Evolutionary conservation across 2,329 filamentous ascomycete species (phyloP).

Genomic region (Pseudonectria foliicola): DNA sequence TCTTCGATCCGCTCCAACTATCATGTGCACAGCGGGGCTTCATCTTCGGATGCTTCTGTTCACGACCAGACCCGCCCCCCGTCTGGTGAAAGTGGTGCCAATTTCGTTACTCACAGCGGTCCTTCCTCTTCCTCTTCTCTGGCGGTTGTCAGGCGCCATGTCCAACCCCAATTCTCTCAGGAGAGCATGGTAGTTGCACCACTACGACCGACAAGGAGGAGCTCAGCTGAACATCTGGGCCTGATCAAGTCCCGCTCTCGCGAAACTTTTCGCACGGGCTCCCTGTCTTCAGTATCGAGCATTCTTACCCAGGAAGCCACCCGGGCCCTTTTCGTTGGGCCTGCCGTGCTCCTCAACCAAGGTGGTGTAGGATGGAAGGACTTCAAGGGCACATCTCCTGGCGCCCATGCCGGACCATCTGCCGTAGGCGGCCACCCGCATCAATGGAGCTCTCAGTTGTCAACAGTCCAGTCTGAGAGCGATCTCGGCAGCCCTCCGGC

Average conservation of each 20-base stretch:
- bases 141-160: slow-evolving; percentile 24
- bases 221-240: slow-evolving; percentile 41
- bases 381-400: slow-evolving; percentile 2
- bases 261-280: slow-evolving; percentile 46
- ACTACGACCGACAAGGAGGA: slow-evolving; percentile 40
- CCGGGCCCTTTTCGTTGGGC: slow-evolving; percentile 24
- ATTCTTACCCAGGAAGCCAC: slow-evolving; percentile 43
- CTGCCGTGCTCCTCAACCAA: slow-evolving; percentile 20
- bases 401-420: slow-evolving; percentile 8
- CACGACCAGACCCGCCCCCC: slow-evolving; percentile 27
- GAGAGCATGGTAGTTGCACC: slow-evolving; percentile 55
- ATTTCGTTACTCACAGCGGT: slow-evolving; percentile 47
- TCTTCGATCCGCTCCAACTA: slow-evolving; percentile 44
- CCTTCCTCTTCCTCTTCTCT: slow-evolving; percentile 35
- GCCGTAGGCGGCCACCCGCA: slow-evolving; percentile 34
- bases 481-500: slow-evolving; percentile 44
- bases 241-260: slow-evolving; percentile 44
- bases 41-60: slow-evolving; percentile 35
- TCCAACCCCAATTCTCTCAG: slow-evolving; percentile 46
- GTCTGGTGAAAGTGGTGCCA: slow-evolving; percentile 37
- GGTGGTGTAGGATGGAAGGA: slow-evolving; percentile 17
- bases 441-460: slow-evolving; percentile 58
- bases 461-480: slow-evolving; percentile 56
- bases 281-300: slow-evolving; percentile 49
- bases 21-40: slow-evolving; percentile 44